Evolutionary conservation across 1,284 basidiomycete genomes (phyloP), one percentile per base, ranked within the genome.

Genomic region (Sporisorium iseilematis-ciliati): DNA sequence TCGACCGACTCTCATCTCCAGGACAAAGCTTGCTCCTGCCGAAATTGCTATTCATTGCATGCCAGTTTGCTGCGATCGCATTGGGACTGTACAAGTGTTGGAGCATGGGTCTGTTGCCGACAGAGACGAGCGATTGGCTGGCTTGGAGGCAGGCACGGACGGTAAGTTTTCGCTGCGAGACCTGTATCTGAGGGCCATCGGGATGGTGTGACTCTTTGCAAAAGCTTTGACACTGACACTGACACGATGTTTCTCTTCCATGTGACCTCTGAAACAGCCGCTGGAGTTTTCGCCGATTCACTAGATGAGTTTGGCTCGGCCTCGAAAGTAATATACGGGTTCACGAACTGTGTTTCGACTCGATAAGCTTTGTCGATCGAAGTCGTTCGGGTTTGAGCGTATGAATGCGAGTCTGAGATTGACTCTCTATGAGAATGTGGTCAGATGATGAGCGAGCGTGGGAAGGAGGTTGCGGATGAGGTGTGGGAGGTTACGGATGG

Each of bases 101-200:
- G 79, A 82, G 81, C 62, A 84, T 84, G 82, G 82, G 82, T 2
- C 61, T 84, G 21, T 57, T 84, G 31, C 82, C 82, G 2, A 84
- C 82, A n/a, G 82, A 81, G 55, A 80, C 74, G 41, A 82, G 80
- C 74, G 82, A 84, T 61, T 84, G 82, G 82, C 58, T 84, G 7
- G 82, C 82, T 21, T 84, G 82, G 82, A 75, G 78, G 57, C 56
- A 82, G 69, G 46, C 78, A 20, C 59, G 73, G 33, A 57, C 54
- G 14, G 82, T 84, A 74, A 73, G 82, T 82, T 46, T 14, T 38
- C 35, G 35, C 35, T 14, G 12, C 35, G 12, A 38, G n/a, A 38
- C 10, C 35, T 12, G 14, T 38, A 38, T 38, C 33, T 11, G 12
- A 38, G 35, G 16, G 35, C 4, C 4, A 16, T 16, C 12, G 35